A percentile compares a stretch with the other conserved stretches of the same genome.
Evolutionary conservation across 164 flowering plant species (phyloP).

Genomic region (Berberis thunbergii): DNA sequence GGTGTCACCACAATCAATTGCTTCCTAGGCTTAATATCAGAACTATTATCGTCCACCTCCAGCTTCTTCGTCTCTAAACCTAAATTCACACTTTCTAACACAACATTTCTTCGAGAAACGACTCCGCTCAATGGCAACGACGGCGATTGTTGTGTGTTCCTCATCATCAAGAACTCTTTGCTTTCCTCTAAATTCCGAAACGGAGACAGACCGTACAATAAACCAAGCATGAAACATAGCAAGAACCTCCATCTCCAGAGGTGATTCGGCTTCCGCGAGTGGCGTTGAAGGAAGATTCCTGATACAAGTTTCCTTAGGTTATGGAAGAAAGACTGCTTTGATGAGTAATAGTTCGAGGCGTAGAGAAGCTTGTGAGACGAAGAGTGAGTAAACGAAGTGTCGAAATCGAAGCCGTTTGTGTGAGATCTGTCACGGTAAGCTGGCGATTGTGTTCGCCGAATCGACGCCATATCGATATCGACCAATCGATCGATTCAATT

Average conservation of each 20-base stretch:
- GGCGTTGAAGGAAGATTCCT: constrained; percentile 11
- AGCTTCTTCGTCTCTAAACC: constrained; percentile 4
- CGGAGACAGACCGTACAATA: constrained; percentile 60
- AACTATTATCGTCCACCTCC: constrained; percentile 9
- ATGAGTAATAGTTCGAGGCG: constrained; percentile 17
- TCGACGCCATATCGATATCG: constrained; percentile 52
- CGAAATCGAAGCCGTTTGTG: constrained; percentile 30
- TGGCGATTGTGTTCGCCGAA: constrained; percentile 66
- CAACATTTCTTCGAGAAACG: constrained; percentile 12
- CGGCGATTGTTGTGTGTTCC: constrained; percentile 19
- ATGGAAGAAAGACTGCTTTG: background rate
- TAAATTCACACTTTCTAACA: constrained; percentile 20
- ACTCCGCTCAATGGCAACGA: constrained; percentile 7
- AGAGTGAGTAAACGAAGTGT: constrained; percentile 12
- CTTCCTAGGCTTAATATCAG: constrained; percentile 32
- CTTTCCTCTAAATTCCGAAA: constrained; percentile 27
- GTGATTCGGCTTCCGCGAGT: constrained; percentile 26
- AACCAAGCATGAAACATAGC: constrained; percentile 52
- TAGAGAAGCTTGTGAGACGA: constrained; percentile 34
- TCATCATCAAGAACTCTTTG: constrained; percentile 30
- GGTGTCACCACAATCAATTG: constrained; percentile 79
- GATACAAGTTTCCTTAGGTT: constrained; percentile 20
- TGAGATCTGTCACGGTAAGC: constrained; percentile 43
- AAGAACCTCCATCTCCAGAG: constrained; percentile 34
- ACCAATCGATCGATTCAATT: background rate